A percentile compares a stretch with the other conserved stretches of the same genome.
phyloP scores from a whole-genome alignment of 768 basidiomycete genomes.

The Mycena pura region DNA sequence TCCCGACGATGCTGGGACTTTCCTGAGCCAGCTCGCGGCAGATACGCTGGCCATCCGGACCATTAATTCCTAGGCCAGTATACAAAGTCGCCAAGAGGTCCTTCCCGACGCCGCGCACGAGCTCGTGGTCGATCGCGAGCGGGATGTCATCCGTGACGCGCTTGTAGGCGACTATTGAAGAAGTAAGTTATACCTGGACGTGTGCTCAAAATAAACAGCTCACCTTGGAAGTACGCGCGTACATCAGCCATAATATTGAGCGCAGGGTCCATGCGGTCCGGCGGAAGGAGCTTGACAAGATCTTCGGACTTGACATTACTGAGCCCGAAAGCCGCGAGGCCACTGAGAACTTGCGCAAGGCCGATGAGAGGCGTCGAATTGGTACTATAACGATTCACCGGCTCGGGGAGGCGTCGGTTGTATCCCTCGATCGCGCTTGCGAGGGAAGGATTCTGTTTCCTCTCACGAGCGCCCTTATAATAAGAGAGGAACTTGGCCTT shows the following conservation, averaged over 20 bases:
- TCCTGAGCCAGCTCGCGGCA: conserved; percentile 63
- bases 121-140: conserved; percentile 59
- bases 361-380: neutral
- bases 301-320: conserved; percentile 32
- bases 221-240: conserved; percentile 61
- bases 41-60: conserved; percentile 50
- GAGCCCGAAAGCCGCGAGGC: conserved; percentile 34
- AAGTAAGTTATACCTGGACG: neutral
- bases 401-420: neutral
- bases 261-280: conserved; percentile 45
- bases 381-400: neutral
- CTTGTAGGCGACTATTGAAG: neutral
- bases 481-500: conserved; percentile 54
- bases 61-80: conserved; percentile 58
- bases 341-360: neutral
- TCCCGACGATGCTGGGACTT: conserved; percentile 46
- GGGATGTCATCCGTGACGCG: conserved; percentile 65
- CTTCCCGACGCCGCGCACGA: conserved; percentile 59
- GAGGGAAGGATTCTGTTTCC: conserved; percentile 35
- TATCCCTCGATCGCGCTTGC: conserved; percentile 35
- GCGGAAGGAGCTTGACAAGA: conserved; percentile 43
- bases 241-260: conserved; percentile 58
- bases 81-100: conserved; percentile 55
- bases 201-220: neutral
- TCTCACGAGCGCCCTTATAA: conserved; percentile 53